These are phyloP conservation scores for Lipomyces sp. DNA, from an alignment of 805 yeast species.

Conservation along the genomic window DNA sequence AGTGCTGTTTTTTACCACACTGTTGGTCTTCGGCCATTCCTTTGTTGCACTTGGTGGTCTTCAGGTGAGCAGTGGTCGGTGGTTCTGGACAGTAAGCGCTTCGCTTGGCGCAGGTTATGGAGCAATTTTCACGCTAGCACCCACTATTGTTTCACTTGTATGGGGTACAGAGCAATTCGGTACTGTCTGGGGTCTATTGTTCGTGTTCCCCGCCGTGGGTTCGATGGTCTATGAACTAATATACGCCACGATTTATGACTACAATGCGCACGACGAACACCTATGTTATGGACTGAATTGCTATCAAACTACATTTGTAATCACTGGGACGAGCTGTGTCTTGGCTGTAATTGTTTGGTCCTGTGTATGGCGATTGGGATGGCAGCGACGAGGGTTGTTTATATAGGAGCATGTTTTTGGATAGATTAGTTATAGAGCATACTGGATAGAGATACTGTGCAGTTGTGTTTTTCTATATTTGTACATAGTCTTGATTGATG, in stretches of 20 bases:
- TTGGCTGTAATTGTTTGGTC: constrained; percentile 33
- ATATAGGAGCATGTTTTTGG: constrained; percentile 13
- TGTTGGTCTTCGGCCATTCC: constrained; percentile 41
- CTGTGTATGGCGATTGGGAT: constrained; percentile 28
- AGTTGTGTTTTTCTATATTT: background rate
- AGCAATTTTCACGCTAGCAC: constrained; percentile 81
- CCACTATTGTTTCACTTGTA: constrained; percentile 77
- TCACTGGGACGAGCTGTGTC: constrained; percentile 41
- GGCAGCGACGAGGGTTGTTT: constrained; percentile 26
- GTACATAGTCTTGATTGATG: background rate
- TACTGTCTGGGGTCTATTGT: constrained; percentile 88
- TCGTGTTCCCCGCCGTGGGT: constrained; percentile 88
- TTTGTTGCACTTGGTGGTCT: constrained; percentile 34
- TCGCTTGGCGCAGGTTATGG: constrained; percentile 78
- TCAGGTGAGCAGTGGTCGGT: constrained; percentile 32
- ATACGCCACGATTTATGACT: constrained; percentile 69
- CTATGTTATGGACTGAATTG: constrained; percentile 38
- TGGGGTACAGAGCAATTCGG: constrained; percentile 93
- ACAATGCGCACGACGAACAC: constrained; percentile 42
- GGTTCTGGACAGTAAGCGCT: constrained; percentile 49
- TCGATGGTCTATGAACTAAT: constrained; percentile 67
- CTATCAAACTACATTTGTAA: constrained; percentile 41
- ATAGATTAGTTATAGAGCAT: background rate
- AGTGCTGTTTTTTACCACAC: constrained; percentile 46
- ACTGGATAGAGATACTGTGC: background rate